These are phyloP conservation scores for Plantago ovata DNA, from an alignment of 257 asterid genomes.

Conservation along the genomic window DNA sequence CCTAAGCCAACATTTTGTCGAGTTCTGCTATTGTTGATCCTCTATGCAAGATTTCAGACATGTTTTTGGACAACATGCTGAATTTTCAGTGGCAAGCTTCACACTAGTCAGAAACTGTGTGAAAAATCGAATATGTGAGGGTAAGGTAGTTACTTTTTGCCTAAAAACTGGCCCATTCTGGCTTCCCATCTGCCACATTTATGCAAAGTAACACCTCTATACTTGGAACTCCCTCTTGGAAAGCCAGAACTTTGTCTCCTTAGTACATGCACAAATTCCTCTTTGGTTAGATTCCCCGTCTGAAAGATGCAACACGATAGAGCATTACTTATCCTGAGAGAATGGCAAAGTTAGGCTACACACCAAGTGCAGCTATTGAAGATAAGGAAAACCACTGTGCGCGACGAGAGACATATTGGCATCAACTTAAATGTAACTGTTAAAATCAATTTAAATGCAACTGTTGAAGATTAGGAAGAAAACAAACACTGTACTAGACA, in stretches of 20 bases:
- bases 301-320: conserved; percentile 19
- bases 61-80: neutral
- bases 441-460: too few species aligned
- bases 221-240: conserved; percentile 86
- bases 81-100: neutral
- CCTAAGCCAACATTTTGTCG: too few species aligned
- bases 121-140: neutral
- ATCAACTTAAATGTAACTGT: too few species aligned
- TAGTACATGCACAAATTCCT: conserved; percentile 86
- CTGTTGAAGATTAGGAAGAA: too few species aligned
- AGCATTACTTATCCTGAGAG: neutral
- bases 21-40: too few species aligned
- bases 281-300: conserved; percentile 78
- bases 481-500: conserved; percentile 1
- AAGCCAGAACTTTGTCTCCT: conserved; percentile 83
- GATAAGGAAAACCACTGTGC: conserved; percentile 23
- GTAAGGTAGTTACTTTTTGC: conserved; percentile 56
- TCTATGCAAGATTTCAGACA: too few species aligned
- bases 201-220: conserved; percentile 84
- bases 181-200: conserved; percentile 98
- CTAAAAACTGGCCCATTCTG: conserved; percentile 79
- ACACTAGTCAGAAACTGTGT: neutral
- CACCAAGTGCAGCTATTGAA: conserved; percentile 5
- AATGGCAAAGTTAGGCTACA: neutral
- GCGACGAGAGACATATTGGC: too few species aligned